Evolutionary conservation across 306 rosid genomes (phyloP), one percentile per base, ranked within the genome.

Genomic region (Cucumis melo): DNA sequence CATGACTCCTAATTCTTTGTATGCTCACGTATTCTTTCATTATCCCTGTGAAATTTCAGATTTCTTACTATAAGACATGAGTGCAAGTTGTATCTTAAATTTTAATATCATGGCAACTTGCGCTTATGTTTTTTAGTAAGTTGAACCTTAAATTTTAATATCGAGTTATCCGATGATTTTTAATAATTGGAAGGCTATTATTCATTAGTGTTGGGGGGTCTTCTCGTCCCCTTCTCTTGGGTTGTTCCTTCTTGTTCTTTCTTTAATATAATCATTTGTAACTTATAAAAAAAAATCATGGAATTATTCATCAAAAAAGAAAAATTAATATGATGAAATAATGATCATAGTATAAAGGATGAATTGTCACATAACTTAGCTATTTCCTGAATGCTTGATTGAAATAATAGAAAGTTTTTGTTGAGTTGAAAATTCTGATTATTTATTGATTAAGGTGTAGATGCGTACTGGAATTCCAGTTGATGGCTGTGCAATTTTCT

Each of bases 401-500:
- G 76, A 48, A 53, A 72, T 48, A 50, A 57, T 50, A 50, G 60
- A 29, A 24, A 50, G 32, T n/a, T 74, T 11, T 34, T 34, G 46
- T 74, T 74, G 78, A 29, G 51, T 73, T 38, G 29, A 12, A 82
- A 79, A 42, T 34, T 86, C 83, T 93, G 77, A 81, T 64, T 48
- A 65, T 78, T 38, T 79, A 78, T 85, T 81, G 82, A 79, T 83
- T 81, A 60, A 78, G 78, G 24, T 90, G 81, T 77, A 94, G 99
- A 92, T 88, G 95, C 94, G 97, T 23, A 90, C 97, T 12, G 99
- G 99, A 46, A 80, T 74, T 78, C 81, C 96, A 80, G 78, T 83
- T 70, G 99, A 94, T 83, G 99, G 96, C 78, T 94, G 99, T 82
- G 97, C 99, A 41, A 87, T 90, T 65, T 91, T 92, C 88, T 92